Evolutionary conservation across 805 yeast genomes (phyloP), one percentile per base, ranked within the genome.

Genomic region (Ascoidea rubescens): DNA sequence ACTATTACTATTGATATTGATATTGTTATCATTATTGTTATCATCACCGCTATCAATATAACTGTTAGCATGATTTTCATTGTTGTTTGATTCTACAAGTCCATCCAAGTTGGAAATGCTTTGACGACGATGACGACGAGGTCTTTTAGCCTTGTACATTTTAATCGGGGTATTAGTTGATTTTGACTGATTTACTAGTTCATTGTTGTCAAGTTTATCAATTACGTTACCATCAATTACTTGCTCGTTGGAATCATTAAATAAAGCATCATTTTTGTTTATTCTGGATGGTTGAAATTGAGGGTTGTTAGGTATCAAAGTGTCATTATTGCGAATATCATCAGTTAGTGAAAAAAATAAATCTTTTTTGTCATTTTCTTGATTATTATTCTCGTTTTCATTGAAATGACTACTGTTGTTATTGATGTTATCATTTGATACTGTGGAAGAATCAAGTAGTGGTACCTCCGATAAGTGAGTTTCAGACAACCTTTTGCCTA

Each of bases 141-240:
- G 45, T 67, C 66, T 48, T 63, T 58, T 28, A 73, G 66, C 28
- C 69, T 69, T 54, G 63, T 56, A 5, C 62, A 60, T 37, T 37
- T 37, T 37, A 14, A 37, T 10, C 2, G 43, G 43, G 14, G 43
- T 37, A 10, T 10, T 10, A 4, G 2, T 37, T 8, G 8, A 10
- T 10, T 37, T 37, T 10, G 8, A 10, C 8, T 37, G 8, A 37
- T 37, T 37, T 10, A 10, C 14, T 10, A 10, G 2, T 10, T 37
- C 14, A 37, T 37, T 37, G 14, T 37, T 37, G 14, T 37, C 14
- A 21, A 21, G 28, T 21, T 21, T 21, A 21, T 21, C 28, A 21
- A 21, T 21, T 21, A 3, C 3, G 28, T 21, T 21, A 21, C 28
- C 28, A 21, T 21, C 28, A 21, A 21, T 21, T 21, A 21, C 28